A percentile compares a stretch with the other conserved stretches of the same genome.
Conservation (phyloP, 331 rosid species). For the Malus hybrid region DNA sequence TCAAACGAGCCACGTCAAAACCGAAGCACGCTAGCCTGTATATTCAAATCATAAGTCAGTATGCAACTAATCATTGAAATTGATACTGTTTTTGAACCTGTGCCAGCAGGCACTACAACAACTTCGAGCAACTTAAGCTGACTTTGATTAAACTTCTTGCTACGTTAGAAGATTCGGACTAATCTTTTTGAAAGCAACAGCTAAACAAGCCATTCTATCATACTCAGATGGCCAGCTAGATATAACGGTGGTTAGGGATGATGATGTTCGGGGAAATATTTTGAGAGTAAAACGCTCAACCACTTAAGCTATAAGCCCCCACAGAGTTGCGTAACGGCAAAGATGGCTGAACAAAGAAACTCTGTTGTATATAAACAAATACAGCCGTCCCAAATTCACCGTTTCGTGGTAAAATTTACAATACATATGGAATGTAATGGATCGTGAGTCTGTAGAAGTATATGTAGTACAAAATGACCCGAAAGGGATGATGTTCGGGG, state of each 20-base stretch:
- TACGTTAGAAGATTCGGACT: neutral
- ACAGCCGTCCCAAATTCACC: neutral
- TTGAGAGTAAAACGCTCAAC: neutral
- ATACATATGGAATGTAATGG: neutral
- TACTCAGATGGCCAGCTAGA: no score
- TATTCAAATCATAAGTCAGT: neutral
- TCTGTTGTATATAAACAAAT: neutral
- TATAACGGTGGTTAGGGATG: no score
- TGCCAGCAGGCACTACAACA: constrained; percentile 20
- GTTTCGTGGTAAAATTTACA: neutral
- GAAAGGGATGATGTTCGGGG: neutral
- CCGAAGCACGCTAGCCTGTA: constrained; percentile 22
- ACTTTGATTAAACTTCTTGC: neutral
- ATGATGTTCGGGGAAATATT: no score
- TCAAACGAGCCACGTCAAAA: constrained; percentile 11
- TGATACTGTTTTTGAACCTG: constrained; percentile 3
- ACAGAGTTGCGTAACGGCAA: neutral
- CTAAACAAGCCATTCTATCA: no score
- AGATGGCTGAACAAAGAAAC: neutral
- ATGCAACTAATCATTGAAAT: neutral
- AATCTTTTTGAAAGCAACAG: no score
- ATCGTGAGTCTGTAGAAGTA: neutral
- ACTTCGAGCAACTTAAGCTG: constrained; percentile 4
- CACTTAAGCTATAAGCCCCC: neutral
- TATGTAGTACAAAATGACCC: neutral